phyloP scores from a whole-genome alignment of 2,329 filamentous ascomycete genomes.

The Parascedosporium putredinis region DNA sequence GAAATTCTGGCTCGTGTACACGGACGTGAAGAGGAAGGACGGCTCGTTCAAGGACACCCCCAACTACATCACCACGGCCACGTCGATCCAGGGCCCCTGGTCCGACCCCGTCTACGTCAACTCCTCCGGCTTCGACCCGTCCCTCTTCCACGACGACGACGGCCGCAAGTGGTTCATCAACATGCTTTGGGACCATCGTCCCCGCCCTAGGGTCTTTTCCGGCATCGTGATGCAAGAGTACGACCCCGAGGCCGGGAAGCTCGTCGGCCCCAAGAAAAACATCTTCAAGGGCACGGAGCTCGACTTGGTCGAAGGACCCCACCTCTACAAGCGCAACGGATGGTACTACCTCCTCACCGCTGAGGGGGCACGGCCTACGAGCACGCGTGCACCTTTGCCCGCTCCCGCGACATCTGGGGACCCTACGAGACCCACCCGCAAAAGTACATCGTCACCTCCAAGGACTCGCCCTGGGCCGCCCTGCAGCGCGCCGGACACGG shows the following conservation, averaged over 20 bases:
- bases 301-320: slow-evolving; percentile 44
- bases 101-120: slow-evolving; percentile 50
- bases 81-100: slow-evolving; percentile 47
- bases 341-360: slow-evolving; percentile 52
- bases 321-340: slow-evolving; percentile 46
- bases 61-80: slow-evolving; percentile 50
- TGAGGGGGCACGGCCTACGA: slow-evolving; percentile 51
- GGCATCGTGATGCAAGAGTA: slow-evolving; percentile 51
- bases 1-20: slow-evolving; percentile 54
- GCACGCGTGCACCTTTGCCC: slow-evolving; percentile 50
- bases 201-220: slow-evolving; percentile 36
- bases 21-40: slow-evolving; percentile 57
- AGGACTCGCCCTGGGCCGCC: slow-evolving; percentile 35
- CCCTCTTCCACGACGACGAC: slow-evolving; percentile 46
- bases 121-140: slow-evolving; percentile 53
- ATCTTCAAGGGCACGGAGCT: slow-evolving; percentile 46
- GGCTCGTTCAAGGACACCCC: slow-evolving; percentile 54
- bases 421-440: slow-evolving; percentile 51
- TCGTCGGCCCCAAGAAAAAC: slow-evolving; percentile 45
- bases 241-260: slow-evolving; percentile 33
- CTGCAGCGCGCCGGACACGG: slow-evolving; percentile 44
- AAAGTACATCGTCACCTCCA: slow-evolving; percentile 45
- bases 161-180: slow-evolving; percentile 47
- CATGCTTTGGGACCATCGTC: slow-evolving; percentile 45
- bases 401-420: slow-evolving; percentile 41